A percentile compares a stretch with the other conserved stretches of the same genome.
Evolutionary conservation across 768 basidiomycete genomes (phyloP).

Genomic region (Suillus subaureus): DNA sequence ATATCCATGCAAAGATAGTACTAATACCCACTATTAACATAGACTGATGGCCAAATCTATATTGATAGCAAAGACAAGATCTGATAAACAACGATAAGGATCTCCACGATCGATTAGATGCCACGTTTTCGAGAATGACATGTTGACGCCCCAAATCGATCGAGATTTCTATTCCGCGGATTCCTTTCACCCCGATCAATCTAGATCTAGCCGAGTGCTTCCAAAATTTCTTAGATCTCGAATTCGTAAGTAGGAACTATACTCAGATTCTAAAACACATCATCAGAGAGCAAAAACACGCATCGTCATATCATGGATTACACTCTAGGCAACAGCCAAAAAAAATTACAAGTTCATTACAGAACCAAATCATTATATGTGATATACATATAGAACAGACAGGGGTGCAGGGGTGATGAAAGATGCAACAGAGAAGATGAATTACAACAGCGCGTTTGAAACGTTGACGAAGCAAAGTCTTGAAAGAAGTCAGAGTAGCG

Average conservation of each 20-base stretch:
- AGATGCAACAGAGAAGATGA: neutral
- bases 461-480: neutral
- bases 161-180: neutral
- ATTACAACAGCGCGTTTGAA: neutral
- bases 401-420: neutral
- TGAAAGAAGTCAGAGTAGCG: neutral
- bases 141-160: neutral
- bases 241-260: neutral
- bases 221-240: neutral
- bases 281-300: neutral
- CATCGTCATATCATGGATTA: neutral
- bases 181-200: neutral
- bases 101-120: slow-evolving; percentile 5
- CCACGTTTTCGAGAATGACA: slow-evolving; percentile 3
- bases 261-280: neutral
- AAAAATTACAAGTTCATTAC: slow-evolving; percentile 8
- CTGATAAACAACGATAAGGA: neutral
- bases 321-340: neutral
- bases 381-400: slow-evolving; percentile 6
- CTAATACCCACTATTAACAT: no score
- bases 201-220: neutral
- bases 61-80: slow-evolving; percentile 9
- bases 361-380: slow-evolving; percentile 6
- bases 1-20: slow-evolving; percentile 37
- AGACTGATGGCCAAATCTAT: no score